Conservation (phyloP, 345 rosid species). For the Euphorbia peplus region DNA sequence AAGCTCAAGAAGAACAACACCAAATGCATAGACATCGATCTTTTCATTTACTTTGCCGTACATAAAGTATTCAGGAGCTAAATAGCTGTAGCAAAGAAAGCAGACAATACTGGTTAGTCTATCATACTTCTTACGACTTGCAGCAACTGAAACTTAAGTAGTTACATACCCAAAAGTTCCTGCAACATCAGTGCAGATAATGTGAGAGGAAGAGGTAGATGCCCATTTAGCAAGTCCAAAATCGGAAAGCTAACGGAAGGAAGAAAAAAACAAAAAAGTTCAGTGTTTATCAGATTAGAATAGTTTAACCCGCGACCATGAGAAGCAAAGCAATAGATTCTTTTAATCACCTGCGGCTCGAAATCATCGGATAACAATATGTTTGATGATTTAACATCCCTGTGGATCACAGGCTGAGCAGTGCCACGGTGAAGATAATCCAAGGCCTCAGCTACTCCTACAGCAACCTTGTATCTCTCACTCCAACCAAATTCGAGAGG, state of each 20-base stretch:
- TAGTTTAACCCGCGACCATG: constrained; percentile 8
- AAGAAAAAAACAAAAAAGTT: neutral
- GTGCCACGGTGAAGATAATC: constrained; percentile 62
- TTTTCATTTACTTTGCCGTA: constrained; percentile 89
- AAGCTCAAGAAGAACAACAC: constrained; percentile 31
- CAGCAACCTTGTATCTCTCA: constrained; percentile 83
- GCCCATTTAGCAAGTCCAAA: constrained; percentile 87
- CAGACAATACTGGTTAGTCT: neutral
- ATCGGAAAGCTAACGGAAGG: constrained; percentile 72
- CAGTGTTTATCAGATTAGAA: constrained; percentile 6
- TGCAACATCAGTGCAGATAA: constrained; percentile 57
- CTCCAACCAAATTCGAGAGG: constrained; percentile 58
- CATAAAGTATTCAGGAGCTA: constrained; percentile 98
- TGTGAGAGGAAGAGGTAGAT: constrained; percentile 47
- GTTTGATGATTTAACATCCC: constrained; percentile 94
- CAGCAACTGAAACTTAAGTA: neutral
- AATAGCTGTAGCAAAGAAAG: constrained; percentile 53
- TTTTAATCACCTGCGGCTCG: constrained; percentile 90
- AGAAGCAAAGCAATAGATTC: neutral
- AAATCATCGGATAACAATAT: constrained; percentile 88
- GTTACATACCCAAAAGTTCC: constrained; percentile 91
- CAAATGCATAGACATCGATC: constrained; percentile 94
- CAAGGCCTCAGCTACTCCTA: constrained; percentile 89
- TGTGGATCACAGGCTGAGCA: constrained; percentile 67
- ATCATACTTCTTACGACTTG: neutral